Evolutionary conservation across 2,329 filamentous ascomycete species (phyloP).

Genomic region (Cordyceps javanica): DNA sequence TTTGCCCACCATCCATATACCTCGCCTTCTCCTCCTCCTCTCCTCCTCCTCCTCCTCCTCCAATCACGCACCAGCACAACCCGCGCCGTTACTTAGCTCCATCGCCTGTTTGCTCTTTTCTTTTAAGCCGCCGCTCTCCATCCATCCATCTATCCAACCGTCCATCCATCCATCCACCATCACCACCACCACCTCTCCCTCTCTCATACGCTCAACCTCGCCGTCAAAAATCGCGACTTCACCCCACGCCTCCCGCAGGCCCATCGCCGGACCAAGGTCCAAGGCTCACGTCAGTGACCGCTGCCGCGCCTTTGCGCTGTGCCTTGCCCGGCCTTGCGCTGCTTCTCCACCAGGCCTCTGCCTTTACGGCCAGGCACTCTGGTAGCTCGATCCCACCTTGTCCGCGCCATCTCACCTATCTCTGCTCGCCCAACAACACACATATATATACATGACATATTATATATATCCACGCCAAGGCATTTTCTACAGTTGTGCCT

Average conservation of each 20-base stretch:
- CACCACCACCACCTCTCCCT: background rate
- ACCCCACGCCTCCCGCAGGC: background rate
- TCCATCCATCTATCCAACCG: too few species aligned
- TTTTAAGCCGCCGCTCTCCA: constrained; percentile 1
- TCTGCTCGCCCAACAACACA: background rate
- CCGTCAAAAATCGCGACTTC: background rate
- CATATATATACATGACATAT: too few species aligned
- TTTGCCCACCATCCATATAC: background rate
- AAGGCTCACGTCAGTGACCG: background rate
- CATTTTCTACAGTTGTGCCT: background rate
- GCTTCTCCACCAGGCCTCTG: constrained; percentile 2
- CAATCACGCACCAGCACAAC: background rate
- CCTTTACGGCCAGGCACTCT: constrained; percentile 4
- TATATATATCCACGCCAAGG: background rate
- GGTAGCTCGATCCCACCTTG: background rate
- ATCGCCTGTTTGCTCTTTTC: constrained; percentile 5
- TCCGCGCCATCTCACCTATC: background rate
- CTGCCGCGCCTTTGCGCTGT: background rate
- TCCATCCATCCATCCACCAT: too few species aligned
- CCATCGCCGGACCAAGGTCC: background rate
- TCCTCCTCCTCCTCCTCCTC: background rate
- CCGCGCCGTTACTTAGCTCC: background rate
- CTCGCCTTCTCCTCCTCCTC: background rate
- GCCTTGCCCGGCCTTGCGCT: background rate
- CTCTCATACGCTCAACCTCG: constrained; percentile 5